Base-by-base conservation (phyloP, 2,329 filamentous ascomycete species). In the Diaporthe vexans region DNA sequence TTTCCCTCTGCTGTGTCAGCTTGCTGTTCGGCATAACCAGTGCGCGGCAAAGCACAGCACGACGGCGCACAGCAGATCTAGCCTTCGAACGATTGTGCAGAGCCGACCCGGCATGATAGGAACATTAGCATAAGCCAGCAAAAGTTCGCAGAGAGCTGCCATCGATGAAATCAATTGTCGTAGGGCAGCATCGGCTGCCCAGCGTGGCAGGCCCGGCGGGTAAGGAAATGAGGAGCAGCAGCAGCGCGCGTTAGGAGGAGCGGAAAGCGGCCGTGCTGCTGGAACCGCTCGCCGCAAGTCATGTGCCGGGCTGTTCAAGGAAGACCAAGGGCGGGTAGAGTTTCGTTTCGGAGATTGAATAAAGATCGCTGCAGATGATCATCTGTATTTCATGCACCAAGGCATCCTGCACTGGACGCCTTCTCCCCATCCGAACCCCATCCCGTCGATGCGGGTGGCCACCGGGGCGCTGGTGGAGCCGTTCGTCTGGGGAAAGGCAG, bases 371-470 rank as follows among this genome's bases (percentile, higher is more conserved):
- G 37, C 29, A 48, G 40, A 37, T 51, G 68, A 58, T 52, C 35
- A 33, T 48, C 37, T 59, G 29, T 61, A 57, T 57, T 46, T 58
- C 51, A 46, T 70, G 51, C 40, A 57, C 52, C 21, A 46, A 48
- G 52, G 67, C 65, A 69, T 56, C 65, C 43, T 26, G 51, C 65
- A 57, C 48, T 46, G 17, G 37, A 21, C 51, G 11, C 24, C 33
- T 69, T 54, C 8, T 29, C 21, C 35, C 37, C 67, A 48, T 70
- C 52, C 67, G 51, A 46, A 57, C 67, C 51, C 29, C 51, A 57
- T 57, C 69, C 69, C 56, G 69, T 71, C 52, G 56, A 61, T 71
- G 69, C 69, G 56, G 69, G 43, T 52, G 56, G 43, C 69, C 69
- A 71, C 29, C 26, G 51, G 43, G 19, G 35, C 35, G 52, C 21